A percentile compares a stretch with the other conserved stretches of the same genome.
phyloP scores from a whole-genome alignment of 257 asterid genomes.

The Solanum stenotomum region DNA sequence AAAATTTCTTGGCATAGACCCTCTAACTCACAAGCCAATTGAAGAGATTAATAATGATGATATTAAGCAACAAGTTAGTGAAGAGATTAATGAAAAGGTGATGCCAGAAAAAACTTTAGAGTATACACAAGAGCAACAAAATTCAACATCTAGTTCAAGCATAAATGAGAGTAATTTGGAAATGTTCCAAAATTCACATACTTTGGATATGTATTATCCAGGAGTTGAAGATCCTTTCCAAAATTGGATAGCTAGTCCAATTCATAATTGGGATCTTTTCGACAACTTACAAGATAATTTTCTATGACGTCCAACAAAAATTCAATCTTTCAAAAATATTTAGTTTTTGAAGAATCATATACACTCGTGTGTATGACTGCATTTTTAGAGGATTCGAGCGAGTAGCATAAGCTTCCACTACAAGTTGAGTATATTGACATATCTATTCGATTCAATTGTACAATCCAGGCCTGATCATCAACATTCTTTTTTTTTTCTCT shows the following conservation, averaged over 20 bases:
- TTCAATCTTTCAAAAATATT: neutral
- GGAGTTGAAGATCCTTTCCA: constrained; percentile 28
- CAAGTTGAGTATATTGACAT: neutral
- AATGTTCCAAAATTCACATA: constrained; percentile 9
- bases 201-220: constrained; percentile 9
- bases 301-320: constrained; percentile 16
- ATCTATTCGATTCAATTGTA: neutral
- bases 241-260: constrained; percentile 46
- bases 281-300: constrained; percentile 21
- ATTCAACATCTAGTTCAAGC: neutral
- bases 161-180: constrained; percentile 1
- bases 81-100: constrained; percentile 1
- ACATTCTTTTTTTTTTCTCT: neutral
- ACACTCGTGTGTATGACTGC: neutral
- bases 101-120: constrained; percentile 5
- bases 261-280: constrained; percentile 49
- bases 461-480: neutral
- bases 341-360: neutral
- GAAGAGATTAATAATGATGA: constrained; percentile 18
- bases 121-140: constrained; percentile 5
- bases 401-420: neutral
- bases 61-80: constrained; percentile 4
- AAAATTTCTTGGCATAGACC: constrained; percentile 31
- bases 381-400: neutral
- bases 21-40: constrained; percentile 33